A percentile compares a stretch with the other conserved stretches of the same genome.
Conservation (phyloP, 441 rosid species). For the Euphorbia celastroides region DNA sequence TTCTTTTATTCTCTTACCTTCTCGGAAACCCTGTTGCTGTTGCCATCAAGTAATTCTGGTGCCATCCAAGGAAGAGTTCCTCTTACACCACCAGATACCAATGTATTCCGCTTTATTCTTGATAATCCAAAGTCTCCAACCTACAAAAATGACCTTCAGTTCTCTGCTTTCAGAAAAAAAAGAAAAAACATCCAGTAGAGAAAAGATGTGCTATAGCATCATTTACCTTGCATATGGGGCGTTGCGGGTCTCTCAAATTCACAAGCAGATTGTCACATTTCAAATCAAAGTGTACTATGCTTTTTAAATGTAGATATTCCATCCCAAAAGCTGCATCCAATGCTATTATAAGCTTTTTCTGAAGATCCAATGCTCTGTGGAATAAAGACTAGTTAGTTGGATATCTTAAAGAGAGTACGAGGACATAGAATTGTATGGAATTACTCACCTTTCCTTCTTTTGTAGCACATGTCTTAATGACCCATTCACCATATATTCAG, state of each 20-base stretch:
- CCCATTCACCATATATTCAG: constrained; percentile 97
- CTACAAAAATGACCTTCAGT: constrained; percentile 26
- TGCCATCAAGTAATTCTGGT: constrained; percentile 78
- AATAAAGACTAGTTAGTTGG: constrained; percentile 17
- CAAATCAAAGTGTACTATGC: constrained; percentile 89
- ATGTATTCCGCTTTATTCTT: constrained; percentile 76
- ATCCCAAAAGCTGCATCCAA: constrained; percentile 95
- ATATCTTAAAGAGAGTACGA: not conserved
- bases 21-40: constrained; percentile 76
- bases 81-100: constrained; percentile 85
- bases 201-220: not conserved
- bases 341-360: constrained; percentile 66
- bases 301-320: constrained; percentile 85
- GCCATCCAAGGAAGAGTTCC: constrained; percentile 99
- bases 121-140: constrained; percentile 94
- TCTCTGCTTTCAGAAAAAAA: too few species aligned
- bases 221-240: constrained; percentile 88
- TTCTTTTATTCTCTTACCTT: constrained; percentile 36
- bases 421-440: not conserved
- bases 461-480: constrained; percentile 87
- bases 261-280: constrained; percentile 90
- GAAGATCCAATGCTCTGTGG: constrained; percentile 69
- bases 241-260: constrained; percentile 76
- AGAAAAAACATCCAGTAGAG: not conserved
- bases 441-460: constrained; percentile 70